These are phyloP conservation scores for Plasmodium reichenowi DNA, from an alignment of 169 alveolate species.

Conservation along the genomic window DNA sequence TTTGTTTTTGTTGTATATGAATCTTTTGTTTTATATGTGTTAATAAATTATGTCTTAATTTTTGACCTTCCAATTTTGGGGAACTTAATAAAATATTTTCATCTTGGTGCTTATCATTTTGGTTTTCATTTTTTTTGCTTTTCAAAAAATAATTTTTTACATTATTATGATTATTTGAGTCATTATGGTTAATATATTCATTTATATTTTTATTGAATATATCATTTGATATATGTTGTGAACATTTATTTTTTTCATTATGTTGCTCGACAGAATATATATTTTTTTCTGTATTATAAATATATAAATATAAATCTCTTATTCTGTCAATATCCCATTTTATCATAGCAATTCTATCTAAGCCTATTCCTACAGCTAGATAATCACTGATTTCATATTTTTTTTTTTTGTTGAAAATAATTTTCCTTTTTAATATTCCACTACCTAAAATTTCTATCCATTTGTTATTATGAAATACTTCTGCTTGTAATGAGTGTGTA, in stretches of 20 bases:
- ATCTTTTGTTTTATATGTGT: slow-evolving; percentile 1
- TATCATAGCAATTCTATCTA: slow-evolving; percentile 73
- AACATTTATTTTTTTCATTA: slow-evolving; percentile 1
- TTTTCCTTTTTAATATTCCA: slow-evolving; percentile 72
- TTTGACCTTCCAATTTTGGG: slow-evolving; percentile 48
- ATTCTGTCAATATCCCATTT: slow-evolving; percentile 36
- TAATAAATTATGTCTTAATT: slow-evolving; percentile 17
- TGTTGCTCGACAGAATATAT: too few relatives aligned
- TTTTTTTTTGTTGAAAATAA: slow-evolving; percentile 40
- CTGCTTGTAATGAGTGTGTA: slow-evolving; percentile 55
- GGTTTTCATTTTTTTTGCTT: neutral
- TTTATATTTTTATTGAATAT: neutral
- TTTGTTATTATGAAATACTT: slow-evolving; percentile 63
- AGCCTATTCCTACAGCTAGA: slow-evolving; percentile 70
- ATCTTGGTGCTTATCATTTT: neutral
- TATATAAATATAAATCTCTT: slow-evolving; percentile 67
- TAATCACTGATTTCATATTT: slow-evolving; percentile 63
- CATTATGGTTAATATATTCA: neutral
- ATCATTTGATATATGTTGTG: neutral
- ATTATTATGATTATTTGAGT: neutral
- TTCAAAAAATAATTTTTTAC: neutral
- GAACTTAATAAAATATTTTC: slow-evolving; percentile 31
- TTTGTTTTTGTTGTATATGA: slow-evolving; percentile 1
- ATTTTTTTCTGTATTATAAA: slow-evolving; percentile 33
- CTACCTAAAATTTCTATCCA: slow-evolving; percentile 76